These are phyloP conservation scores for Citrus glauca DNA, from an alignment of 345 rosid species.

Conservation along the genomic window DNA sequence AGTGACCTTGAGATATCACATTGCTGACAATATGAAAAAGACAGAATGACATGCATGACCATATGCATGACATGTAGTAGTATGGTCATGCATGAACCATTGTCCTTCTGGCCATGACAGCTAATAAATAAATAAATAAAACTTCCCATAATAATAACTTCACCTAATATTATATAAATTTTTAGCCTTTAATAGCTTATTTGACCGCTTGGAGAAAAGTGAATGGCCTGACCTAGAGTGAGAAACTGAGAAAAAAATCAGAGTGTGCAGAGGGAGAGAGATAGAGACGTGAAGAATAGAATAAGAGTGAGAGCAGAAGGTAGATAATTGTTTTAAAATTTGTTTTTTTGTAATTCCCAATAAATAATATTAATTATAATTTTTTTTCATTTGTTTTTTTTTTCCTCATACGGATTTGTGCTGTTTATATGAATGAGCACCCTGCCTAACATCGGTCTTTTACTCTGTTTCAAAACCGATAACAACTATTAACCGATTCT, in stretches of 20 bases:
- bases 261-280: not conserved
- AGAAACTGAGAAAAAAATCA: not conserved
- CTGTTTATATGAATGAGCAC: not conserved
- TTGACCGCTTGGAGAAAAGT: conserved; percentile 35
- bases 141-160: not conserved
- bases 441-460: not conserved
- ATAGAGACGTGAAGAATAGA: conserved; percentile 18
- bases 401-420: no score
- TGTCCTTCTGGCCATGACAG: not conserved
- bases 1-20: not conserved
- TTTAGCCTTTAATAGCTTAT: not conserved
- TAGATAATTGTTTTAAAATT: not conserved
- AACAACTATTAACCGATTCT: conserved; percentile 12
- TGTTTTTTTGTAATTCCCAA: not conserved
- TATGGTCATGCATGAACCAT: conserved; percentile 9
- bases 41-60: not conserved
- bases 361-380: not conserved
- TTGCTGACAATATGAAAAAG: not conserved
- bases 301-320: conserved; percentile 3
- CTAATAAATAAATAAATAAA: not conserved
- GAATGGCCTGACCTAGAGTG: conserved; percentile 15
- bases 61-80: not conserved
- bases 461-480: not conserved
- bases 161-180: not conserved
- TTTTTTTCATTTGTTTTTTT: not conserved